Conservation (phyloP, 73 alveolate genomes). For the Paramecium caudatum region DNA sequence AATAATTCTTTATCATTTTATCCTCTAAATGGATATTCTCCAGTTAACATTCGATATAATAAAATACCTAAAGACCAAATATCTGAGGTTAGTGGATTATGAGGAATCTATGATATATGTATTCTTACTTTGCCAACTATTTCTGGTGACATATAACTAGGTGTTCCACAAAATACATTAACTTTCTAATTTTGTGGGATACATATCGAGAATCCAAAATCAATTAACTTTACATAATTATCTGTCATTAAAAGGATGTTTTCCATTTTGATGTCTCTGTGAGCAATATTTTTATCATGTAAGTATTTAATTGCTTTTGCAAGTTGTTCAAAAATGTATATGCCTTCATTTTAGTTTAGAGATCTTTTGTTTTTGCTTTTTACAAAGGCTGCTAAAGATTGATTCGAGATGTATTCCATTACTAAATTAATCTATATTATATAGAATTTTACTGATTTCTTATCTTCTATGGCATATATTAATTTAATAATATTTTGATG, state of each 20-base stretch:
- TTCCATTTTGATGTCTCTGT: conserved; percentile 92
- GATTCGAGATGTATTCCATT: conserved; percentile 84
- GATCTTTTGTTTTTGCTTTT: conserved; percentile 79
- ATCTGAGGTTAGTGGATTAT: conserved; percentile 73
- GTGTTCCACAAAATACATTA: conserved; percentile 97
- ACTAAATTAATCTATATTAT: conserved; percentile 85
- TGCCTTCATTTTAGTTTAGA: conserved; percentile 81
- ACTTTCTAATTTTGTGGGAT: conserved; percentile 79
- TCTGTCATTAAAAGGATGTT: conserved; percentile 73
- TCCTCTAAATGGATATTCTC: conserved; percentile 91
- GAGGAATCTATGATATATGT: conserved; percentile 81
- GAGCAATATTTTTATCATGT: conserved; percentile 88
- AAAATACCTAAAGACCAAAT: conserved; percentile 88
- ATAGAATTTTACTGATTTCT: conserved; percentile 74
- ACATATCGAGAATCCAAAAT: conserved; percentile 87
- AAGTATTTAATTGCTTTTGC: conserved; percentile 86
- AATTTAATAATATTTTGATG: conserved; percentile 92
- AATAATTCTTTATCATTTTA: conserved; percentile 83
- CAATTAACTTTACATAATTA: conserved; percentile 82
- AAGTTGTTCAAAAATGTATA: conserved; percentile 81
- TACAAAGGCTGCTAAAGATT: conserved; percentile 53
- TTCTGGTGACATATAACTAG: conserved; percentile 98
- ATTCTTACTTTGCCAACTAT: conserved; percentile 90
- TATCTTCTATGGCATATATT: conserved; percentile 87
- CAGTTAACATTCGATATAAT: conserved; percentile 82